Conservation (phyloP, 2,329 filamentous ascomycete genomes). For the Hortaea sp. region DNA sequence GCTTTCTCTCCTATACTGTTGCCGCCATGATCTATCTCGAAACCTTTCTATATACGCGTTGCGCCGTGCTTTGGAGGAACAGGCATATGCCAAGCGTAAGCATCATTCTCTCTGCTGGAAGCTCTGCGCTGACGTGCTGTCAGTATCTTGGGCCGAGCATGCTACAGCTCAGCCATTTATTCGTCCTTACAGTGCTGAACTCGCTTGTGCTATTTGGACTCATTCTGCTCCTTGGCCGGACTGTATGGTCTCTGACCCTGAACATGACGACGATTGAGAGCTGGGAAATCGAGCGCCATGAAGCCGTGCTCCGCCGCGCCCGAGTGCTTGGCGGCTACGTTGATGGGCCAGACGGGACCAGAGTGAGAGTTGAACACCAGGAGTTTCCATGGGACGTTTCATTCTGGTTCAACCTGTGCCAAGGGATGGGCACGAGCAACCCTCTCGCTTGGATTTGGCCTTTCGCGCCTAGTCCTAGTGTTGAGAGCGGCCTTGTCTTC, state of each 20-base stretch:
- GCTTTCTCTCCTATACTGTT: slow-evolving; percentile 64
- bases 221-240: slow-evolving; percentile 54
- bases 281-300: slow-evolving; percentile 52
- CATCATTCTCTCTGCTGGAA: background rate
- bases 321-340: slow-evolving; percentile 45
- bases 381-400: slow-evolving; percentile 79
- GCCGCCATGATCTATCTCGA: slow-evolving; percentile 51
- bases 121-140: background rate
- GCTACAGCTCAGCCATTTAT: slow-evolving; percentile 49
- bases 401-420: slow-evolving; percentile 61
- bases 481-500: slow-evolving; percentile 48
- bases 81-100: slow-evolving; percentile 55
- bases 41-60: slow-evolving; percentile 50
- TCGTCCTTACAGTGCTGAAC: slow-evolving; percentile 49
- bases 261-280: slow-evolving; percentile 75
- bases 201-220: slow-evolving; percentile 53
- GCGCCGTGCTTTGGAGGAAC: slow-evolving; percentile 51
- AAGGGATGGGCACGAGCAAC: slow-evolving; percentile 65
- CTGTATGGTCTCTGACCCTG: slow-evolving; percentile 49
- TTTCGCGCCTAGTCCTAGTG: slow-evolving; percentile 43
- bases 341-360: slow-evolving; percentile 45
- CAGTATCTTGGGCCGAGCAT: slow-evolving; percentile 61
- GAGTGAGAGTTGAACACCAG: slow-evolving; percentile 49
- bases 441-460: slow-evolving; percentile 60
- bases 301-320: slow-evolving; percentile 35